These are phyloP conservation scores for Lichtheimia hyalospora DNA, from an alignment of 371 early-diverging fungal genomes.

Conservation along the genomic window DNA sequence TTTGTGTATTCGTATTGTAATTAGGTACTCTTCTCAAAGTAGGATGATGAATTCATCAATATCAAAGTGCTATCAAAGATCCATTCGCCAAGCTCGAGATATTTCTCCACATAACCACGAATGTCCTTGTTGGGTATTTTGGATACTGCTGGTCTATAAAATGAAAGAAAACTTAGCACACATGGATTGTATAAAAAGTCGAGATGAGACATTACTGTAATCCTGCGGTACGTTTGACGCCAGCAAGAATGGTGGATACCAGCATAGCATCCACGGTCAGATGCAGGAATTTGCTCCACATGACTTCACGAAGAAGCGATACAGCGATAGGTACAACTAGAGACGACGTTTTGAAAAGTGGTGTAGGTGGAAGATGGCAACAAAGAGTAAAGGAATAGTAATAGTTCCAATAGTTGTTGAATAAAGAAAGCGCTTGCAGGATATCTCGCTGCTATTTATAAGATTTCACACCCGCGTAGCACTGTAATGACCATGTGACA, in stretches of 20 bases:
- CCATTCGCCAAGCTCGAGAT: conserved; percentile 69
- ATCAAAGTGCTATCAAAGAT: conserved; percentile 59
- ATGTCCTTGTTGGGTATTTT: conserved; percentile 59
- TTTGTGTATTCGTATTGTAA: too few species aligned
- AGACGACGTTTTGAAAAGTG: conserved; percentile 16
- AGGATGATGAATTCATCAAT: conserved; percentile 55
- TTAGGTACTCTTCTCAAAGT: conserved; percentile 43
- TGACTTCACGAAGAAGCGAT: conserved; percentile 16
- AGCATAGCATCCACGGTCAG: conserved; percentile 70
- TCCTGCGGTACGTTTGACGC: conserved; percentile 73
- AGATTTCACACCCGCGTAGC: too few species aligned
- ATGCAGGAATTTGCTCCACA: conserved; percentile 62
- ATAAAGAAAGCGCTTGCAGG: too few species aligned
- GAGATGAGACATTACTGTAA: conserved; percentile 42
- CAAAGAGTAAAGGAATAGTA: too few species aligned
- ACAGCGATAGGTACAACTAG: conserved; percentile 20
- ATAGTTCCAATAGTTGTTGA: too few species aligned
- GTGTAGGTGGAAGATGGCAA: background rate
- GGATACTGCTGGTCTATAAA: conserved; percentile 50
- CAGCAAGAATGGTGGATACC: conserved; percentile 75
- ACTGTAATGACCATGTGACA: too few species aligned
- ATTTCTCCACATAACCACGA: conserved; percentile 54
- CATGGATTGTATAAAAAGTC: background rate
- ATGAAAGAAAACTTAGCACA: background rate
- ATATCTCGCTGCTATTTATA: too few species aligned